Evolutionary conservation across 257 asterid genomes (phyloP).

Genomic region (Penstemon davidsonii): DNA sequence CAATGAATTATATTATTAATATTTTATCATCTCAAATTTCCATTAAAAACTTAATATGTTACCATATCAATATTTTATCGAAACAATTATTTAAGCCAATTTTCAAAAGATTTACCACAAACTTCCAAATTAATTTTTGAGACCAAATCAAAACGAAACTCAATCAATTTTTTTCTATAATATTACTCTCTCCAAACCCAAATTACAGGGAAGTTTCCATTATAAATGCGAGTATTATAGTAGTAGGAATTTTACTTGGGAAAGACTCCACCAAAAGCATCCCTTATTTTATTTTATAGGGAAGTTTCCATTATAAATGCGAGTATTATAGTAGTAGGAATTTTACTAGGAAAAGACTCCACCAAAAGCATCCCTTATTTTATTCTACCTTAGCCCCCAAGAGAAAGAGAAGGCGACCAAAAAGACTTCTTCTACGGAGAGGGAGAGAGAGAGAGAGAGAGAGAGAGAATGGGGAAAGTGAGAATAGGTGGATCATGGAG

Average conservation of each 20-base stretch:
- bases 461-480: slow-evolving; percentile 52
- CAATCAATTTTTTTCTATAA: no score
- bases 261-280: background rate
- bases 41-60: no score
- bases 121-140: no score
- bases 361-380: background rate
- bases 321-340: background rate
- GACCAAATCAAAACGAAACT: no score
- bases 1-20: no score
- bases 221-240: background rate
- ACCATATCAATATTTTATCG: no score
- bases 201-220: no score
- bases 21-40: no score
- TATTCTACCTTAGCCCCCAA: slow-evolving; percentile 19
- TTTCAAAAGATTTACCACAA: no score
- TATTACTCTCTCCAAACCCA: no score
- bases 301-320: no score
- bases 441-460: background rate
- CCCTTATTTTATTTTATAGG: background rate
- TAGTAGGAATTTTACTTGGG: background rate
- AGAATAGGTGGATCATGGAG: slow-evolving; percentile 92
- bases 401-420: slow-evolving; percentile 17
- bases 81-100: no score
- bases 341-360: background rate
- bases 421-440: background rate